Base-by-base conservation (phyloP, 306 rosid genomes). In the Hylodesmum podocarpum region DNA sequence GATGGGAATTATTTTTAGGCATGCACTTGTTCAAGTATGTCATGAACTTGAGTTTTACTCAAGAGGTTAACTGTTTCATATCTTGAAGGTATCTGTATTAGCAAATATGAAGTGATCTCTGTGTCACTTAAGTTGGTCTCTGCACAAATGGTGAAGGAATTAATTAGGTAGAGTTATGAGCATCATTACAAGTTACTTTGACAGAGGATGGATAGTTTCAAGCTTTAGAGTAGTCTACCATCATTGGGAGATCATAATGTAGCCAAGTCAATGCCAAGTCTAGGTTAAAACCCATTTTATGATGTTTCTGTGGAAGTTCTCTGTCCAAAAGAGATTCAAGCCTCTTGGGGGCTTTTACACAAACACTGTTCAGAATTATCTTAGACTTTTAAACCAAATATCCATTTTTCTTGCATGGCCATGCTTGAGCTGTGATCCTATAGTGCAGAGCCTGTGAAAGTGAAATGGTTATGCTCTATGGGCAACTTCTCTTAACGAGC, bases 401-500 rank as follows among this genome's bases (percentile, higher is more conserved):
- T 59, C 34, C 61, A 34, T 33, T 31, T 65, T 66, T 77, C 13
- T 14, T 3, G 39, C 50, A 21, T 15, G 33, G 13, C 44, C 24
- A 34, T 49, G 28, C 62, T 39, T 37, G 54, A 72, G n/a, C 12
- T 0, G 15, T 58, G 61, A 47, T 18, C 28, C 18, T 22, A 43
- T 28, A 28, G 61, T 68, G 70, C 70, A 33, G 65, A n/a, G 65
- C 50, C 54, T 13, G 33, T 57, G 61, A 16, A 18, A 46, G 50
- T 43, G 70, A 27, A 62, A 72, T 71, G 53, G 1, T 29, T 18
- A 68, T 70, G 47, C 65, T 24, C 28, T 61, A n/a, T 49, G 76
- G 73, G 66, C 58, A 61, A 36, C 21, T 10, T 34, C 62, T 11
- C 33, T 18, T 22, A 3, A 33, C 19, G 50, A 78, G 29, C 22